Base-by-base conservation (phyloP, 164 flowering plant species). In the Magnolia sinica region DNA sequence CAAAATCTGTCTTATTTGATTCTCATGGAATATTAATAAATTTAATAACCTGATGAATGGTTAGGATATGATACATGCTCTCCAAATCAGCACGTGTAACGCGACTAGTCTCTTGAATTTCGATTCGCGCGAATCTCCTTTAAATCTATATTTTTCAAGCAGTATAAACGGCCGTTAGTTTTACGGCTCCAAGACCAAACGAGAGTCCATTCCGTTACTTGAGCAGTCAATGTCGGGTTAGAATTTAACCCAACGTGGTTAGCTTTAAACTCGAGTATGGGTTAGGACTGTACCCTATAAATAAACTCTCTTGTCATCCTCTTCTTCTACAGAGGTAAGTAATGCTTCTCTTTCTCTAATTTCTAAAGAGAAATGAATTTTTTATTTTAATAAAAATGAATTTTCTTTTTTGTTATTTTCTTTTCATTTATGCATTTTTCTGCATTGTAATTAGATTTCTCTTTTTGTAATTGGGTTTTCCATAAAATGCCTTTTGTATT, bases 121-220 rank as follows among this genome's bases (percentile, higher is more conserved):
- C 45, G 7, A 37, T 37, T 37, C 45, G 45, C 45, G 45, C 45
- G 45, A 37, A 37, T 37, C 45, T 37, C 45, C 45, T 37, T 37
- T 37, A 3, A 37, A 37, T 37, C 4, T 37, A 8, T 7, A 3
- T 14, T 16, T 1, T 55, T 13, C 1, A 55, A 55, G 61, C 11
- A 55, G 61, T 3, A 9, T 27, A 66, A 66, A 66, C 16, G 69
- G 45, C 69, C 69, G 69, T 66, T 29, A 22, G 69, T 31, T 66
- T 66, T 24, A 45, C 70, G 52, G 7, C 49, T 31, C 16, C 29
- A 58, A 64, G 59, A 45, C 76, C 61, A 59, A 10, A 50, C 55
- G n/a, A 29, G 7, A 70, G 76, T 74, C 76, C 58, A 24, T 64
- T 74, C 61, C 76, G 59, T 74, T 65, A 74, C 69, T 29, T 22